Base-by-base conservation (phyloP, 1,284 basidiomycete species). In the Marasmius sp. region DNA sequence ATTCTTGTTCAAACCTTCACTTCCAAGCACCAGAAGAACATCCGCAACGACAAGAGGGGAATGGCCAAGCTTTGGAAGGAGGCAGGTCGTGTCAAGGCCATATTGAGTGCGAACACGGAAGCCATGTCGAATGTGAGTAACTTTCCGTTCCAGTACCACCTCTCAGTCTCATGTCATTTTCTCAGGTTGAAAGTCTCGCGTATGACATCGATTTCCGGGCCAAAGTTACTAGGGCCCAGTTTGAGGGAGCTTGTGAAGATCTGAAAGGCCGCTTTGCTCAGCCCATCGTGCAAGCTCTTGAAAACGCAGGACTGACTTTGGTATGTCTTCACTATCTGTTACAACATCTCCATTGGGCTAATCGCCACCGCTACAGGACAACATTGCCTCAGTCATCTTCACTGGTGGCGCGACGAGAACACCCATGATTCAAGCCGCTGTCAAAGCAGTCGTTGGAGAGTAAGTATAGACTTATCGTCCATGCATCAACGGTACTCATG, bases 51-150 rank as follows among this genome's bases (percentile, higher is more conserved):
- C 73, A 87, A 87, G 70, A 85, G 90, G 63, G 95, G 92, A 0
- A 92, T 98, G 90, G 92, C 94, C 3, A 96, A 96, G 76, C 77
- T 99, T 16, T 91, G 93, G 84, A 95, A 95, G 75, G 97, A 99
- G 76, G 94, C 97, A 0, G 87, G 85, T 54, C 85, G 95, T 60
- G 87, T 98, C 68, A 99, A 98, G 81, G 85, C 91, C 20, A 92
- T 99, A 68, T 79, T 99, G 63, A 97, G 95, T 70, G 96, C 96
- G 55, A 99, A 99, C 73, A 81, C 82, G 10, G 94, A 95, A 54
- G 91, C 91, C 18, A 79, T 77, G 53, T 84, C 89, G 27, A 82
- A 84, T 66, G 91, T 95, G 74, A 73, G 86, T 75, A 63, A 53
- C 50, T 58, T 38, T 14, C 33, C 16, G 57, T 57, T 11, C 16